Evolutionary conservation across 495 filamentous ascomycete species (phyloP), one percentile per base, ranked within the genome.

Genomic region (Xylaria longipes): DNA sequence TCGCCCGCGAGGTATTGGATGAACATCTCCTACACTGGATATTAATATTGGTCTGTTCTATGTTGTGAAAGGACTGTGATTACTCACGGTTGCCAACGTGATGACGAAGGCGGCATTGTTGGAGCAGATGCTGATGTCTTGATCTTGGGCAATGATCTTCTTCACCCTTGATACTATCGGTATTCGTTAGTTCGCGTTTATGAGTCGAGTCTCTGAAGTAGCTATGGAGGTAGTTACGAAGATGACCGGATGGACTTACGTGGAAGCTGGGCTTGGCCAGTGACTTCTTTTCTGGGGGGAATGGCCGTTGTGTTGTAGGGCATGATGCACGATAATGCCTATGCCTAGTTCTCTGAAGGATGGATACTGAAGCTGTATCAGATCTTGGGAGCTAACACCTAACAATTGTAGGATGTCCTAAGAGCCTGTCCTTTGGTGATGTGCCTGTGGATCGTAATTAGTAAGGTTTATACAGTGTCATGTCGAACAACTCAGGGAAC

Each of bases 101-200:
- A 98, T 94, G 65, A 94, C 90, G 81, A 98, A 97, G n/a, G 94
- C 93, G 69, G 94, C 95, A 72, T 95, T 97, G 78, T 93, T 97
- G 50, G 94, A 97, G 79, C 93, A 95, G 78, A 90, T 86, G 71
- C 80, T 82, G 73, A 97, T 91, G 72, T 98, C 96, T 39, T 92
- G 91, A 81, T 99, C 96, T 22, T 93, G 85, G 20, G 88, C 86
- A 63, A 99, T 92, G 75, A 98, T 97, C 82, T 95, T 96, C 80
- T 97, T 97, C 60, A 98, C 91, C 68, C 95, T 88, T 17, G 95
- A 92, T 33, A 98, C 96, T 97, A 73, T 72, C 69, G 63, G n/a
- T 35, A 68, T 64, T 20, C 7, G 61, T 54, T 25, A 9, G 3
- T 35, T 11, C 17, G 41, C 29, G 17, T 20, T 70, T 68, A 72